phyloP scores from a whole-genome alignment of 129 eudicot species.

The Arctium minus region DNA sequence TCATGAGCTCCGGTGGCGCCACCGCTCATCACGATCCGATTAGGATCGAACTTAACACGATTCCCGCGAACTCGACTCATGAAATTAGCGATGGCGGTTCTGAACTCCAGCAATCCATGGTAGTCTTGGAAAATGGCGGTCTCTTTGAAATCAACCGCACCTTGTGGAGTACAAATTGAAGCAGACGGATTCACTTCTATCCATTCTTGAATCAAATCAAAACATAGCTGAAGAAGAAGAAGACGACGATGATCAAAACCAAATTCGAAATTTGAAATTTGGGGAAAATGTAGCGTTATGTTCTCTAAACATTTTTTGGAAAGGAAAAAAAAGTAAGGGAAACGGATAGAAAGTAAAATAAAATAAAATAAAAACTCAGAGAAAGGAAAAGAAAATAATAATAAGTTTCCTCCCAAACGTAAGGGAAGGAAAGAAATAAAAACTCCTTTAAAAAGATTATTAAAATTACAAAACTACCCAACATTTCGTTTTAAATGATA shows the following conservation, averaged over 20 bases:
- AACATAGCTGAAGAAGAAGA: conserved; percentile 28
- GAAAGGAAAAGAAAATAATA: too few species aligned
- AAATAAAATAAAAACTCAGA: too few species aligned
- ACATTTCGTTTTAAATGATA: too few species aligned
- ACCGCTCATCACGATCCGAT: conserved; percentile 53
- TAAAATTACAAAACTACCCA: too few species aligned
- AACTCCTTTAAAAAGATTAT: too few species aligned
- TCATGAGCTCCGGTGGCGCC: conserved; percentile 77
- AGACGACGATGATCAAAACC: background rate
- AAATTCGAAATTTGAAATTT: background rate
- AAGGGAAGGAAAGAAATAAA: too few species aligned
- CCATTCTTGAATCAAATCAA: conserved; percentile 51
- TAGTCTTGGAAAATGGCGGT: conserved; percentile 58
- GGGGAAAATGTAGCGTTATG: background rate
- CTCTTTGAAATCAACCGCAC: conserved; percentile 29
- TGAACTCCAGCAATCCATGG: conserved; percentile 55
- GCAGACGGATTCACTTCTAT: conserved; percentile 31
- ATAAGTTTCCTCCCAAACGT: too few species aligned
- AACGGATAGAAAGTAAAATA: too few species aligned
- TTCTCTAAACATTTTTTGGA: too few species aligned
- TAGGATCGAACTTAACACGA: conserved; percentile 47
- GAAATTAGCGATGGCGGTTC: conserved; percentile 49
- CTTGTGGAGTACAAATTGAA: conserved; percentile 44
- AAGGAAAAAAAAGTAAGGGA: too few species aligned
- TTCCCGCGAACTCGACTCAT: conserved; percentile 54